Percentiles rank a stretch among this genome's conserved stretches.
phyloP scores from a whole-genome alignment of 2,329 filamentous ascomycete species.

The Claviceps maximensis region DNA sequence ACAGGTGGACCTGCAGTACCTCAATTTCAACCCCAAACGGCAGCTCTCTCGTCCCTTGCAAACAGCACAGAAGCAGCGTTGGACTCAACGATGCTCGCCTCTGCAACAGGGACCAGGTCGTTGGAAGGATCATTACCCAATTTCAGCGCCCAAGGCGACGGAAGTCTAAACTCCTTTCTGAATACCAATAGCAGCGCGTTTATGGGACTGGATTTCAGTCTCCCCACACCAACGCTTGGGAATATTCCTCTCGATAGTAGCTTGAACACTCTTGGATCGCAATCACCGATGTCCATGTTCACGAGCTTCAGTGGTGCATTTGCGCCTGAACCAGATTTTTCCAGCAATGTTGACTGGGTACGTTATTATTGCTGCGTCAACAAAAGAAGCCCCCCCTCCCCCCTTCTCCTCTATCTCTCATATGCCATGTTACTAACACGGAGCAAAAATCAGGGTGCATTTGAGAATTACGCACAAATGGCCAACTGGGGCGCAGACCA shows the following conservation, averaged over 20 bases:
- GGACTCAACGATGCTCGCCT: conserved; percentile 14
- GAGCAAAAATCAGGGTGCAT: conserved; percentile 29
- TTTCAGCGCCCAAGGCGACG: conserved; percentile 13
- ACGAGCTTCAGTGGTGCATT: conserved; percentile 25
- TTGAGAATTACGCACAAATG: conserved; percentile 43
- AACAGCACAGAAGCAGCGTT: conserved; percentile 23
- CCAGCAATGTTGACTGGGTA: conserved; percentile 46
- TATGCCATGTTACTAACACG: not conserved
- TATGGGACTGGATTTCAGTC: conserved; percentile 30
- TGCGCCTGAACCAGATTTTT: conserved; percentile 27
- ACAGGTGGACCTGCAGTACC: conserved; percentile 3
- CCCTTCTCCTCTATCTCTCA: not conserved
- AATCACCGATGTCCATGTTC: conserved; percentile 41
- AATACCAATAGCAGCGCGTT: conserved; percentile 28
- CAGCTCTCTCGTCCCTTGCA: conserved; percentile 17
- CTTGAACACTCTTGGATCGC: conserved; percentile 12
- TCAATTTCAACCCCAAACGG: conserved; percentile 8
- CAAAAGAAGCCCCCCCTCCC: too few species aligned
- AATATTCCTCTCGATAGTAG: conserved; percentile 20
- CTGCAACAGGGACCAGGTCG: conserved; percentile 10
- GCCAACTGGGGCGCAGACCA: conserved; percentile 39
- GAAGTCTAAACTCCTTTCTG: conserved; percentile 16
- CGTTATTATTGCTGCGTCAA: conserved; percentile 13
- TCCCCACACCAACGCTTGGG: conserved; percentile 17
- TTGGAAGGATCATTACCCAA: conserved; percentile 15